Evolutionary conservation across 768 basidiomycete species (phyloP), one percentile per base, ranked within the genome.

Genomic region (Cystobasidium onofrii): DNA sequence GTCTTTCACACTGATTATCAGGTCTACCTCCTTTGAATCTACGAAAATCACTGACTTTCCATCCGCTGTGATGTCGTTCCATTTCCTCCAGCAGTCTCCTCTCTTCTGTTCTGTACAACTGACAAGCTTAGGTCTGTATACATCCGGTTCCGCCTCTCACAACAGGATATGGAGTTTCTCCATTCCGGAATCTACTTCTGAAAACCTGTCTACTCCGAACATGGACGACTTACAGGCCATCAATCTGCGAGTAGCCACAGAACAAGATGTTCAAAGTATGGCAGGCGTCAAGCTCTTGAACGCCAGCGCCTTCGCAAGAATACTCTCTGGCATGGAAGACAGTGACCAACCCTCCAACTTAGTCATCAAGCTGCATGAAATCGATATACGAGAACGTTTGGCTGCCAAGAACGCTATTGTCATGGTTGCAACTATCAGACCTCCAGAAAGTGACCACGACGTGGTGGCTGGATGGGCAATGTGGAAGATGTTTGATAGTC

Each of bases 401-500:
- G 57, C 43, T 67, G 44, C 43, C 3, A 15, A 2, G 3, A 50
- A 52, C 27, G 44, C 44, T 33, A 7, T 67, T 12, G 15, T 50
- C 17, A 67, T 33, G 50, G 65, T 52, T 18, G 65, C 57, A 13
- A 60, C 57, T 4, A 29, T 20, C 15, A 60, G 20, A 23, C 12
- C 3, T 29, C 17, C 57, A 2, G 4, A 27, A 12, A 29, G 33
- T 27, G 57, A 60, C 23, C 9, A 17, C 20, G 54, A 57, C 4
- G 13, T 13, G 6, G 55, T 60, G 2, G 69, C 54, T 23, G 69
- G 54, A 20, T 57, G 52, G 33, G 69, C 69, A 1, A 71, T 31
- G 31, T 71, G 69, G 69, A 55, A 52, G 55, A 34, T 71, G 25
- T 71, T 71, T 27, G 54, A 71, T 43, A 15, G 18, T n/a, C 69